Evolutionary conservation across 1,284 basidiomycete species (phyloP), one percentile per base, ranked within the genome.

Genomic region (Heliocybe sulcata): DNA sequence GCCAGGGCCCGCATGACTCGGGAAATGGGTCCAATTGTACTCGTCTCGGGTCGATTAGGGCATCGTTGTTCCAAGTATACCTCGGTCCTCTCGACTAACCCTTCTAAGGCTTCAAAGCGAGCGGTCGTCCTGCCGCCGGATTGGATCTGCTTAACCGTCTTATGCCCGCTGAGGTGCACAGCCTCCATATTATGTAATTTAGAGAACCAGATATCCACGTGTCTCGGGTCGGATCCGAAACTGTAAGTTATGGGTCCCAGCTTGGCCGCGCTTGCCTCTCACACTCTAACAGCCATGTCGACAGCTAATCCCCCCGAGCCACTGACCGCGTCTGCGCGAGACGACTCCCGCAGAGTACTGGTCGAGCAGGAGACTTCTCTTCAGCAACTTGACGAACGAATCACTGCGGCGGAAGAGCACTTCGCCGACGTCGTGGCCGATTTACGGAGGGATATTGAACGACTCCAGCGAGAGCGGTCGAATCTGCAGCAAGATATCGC

Each of bases 381-480:
- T 25, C 29, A 42, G 22, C 60, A 62, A 29, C 57, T 75, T 55
- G 60, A 65, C 47, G 54, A 48, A 33, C 63, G 63, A 56, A 72
- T 76, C 50, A 58, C 63, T 48, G 62, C 66, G 1, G 82, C 77
- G 20, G 79, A 86, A 61, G 68, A 72, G 19, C 69, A 74, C 45
- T 78, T 88, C 50, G 75, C 80, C 1, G 73, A 79, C 66, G 73
- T 85, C 60, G 72, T 88, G 48, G 67, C 72, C 12, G 81, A 85
- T 55, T 76, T 77, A 10, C 71, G 71, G 65, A 67, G 66, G 51
- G 68, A 73, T 26, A 85, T 88, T 60, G 69, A 71, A 51, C 75
- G 79, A 45, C 67, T 88, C 61, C 69, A 77, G 60, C 59, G 62
- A 33, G 79, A 86, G 62, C 77, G 75, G 52, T 64, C 63, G 11